A percentile compares a stretch with the other conserved stretches of the same genome.
Evolutionary conservation across 2,329 filamentous ascomycete genomes (phyloP).

Genomic region (Fonsecaea multimorphosa): DNA sequence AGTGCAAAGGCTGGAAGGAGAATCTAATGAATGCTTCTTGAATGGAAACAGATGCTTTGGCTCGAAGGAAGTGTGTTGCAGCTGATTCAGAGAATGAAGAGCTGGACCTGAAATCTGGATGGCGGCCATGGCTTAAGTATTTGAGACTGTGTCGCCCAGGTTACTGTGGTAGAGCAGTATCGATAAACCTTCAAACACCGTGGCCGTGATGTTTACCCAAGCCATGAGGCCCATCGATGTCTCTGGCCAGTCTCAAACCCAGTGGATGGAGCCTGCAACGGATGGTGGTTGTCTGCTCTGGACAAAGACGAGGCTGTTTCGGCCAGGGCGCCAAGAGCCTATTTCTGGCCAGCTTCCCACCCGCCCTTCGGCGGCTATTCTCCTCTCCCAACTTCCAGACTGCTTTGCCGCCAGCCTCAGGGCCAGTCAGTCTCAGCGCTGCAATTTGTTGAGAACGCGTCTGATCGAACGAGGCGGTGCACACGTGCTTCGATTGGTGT

Average conservation of each 20-base stretch:
- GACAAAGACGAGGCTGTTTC: conserved; percentile 27
- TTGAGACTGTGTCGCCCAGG: neutral
- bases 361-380: conserved; percentile 24
- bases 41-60: conserved; percentile 3
- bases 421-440: conserved; percentile 18
- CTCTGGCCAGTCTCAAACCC: conserved; percentile 26
- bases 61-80: conserved; percentile 17
- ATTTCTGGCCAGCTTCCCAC: conserved; percentile 17
- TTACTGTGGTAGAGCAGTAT: neutral
- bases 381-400: neutral
- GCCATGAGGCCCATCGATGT: conserved; percentile 4
- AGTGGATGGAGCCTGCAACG: conserved; percentile 5
- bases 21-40: conserved; percentile 14
- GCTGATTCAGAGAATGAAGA: conserved; percentile 7
- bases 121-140: conserved; percentile 17
- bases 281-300: conserved; percentile 26
- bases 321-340: conserved; percentile 25
- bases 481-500: conserved; percentile 6
- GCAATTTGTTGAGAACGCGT: conserved; percentile 23
- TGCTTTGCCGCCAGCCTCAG: conserved; percentile 30
- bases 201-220: neutral
- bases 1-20: conserved; percentile 5
- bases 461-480: conserved; percentile 28
- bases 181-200: conserved; percentile 2
- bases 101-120: neutral